phyloP scores from a whole-genome alignment of 352 stramenopile species.

The Pythium brassicae region DNA sequence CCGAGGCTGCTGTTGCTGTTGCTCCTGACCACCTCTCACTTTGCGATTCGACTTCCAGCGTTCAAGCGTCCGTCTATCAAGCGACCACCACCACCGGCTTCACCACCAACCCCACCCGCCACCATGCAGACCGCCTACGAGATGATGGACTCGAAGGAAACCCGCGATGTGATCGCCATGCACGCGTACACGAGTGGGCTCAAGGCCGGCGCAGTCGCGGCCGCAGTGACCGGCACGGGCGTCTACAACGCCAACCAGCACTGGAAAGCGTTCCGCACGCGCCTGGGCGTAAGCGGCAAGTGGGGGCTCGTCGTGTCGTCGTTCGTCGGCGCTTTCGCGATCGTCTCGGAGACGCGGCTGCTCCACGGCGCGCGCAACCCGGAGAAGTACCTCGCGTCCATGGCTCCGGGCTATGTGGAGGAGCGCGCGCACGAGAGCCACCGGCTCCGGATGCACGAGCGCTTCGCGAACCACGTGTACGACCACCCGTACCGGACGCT shows the following conservation, averaged over 20 bases:
- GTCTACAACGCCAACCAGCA: conserved; percentile 55
- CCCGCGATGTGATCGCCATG: conserved; percentile 67
- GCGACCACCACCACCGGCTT: too few species aligned
- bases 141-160: too few species aligned
- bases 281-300: conserved; percentile 70
- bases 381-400: conserved; percentile 56
- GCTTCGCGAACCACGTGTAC: conserved; percentile 69
- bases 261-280: conserved; percentile 63
- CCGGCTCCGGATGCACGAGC: conserved; percentile 61
- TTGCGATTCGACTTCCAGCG: too few species aligned
- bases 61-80: too few species aligned
- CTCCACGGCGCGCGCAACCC: conserved; percentile 66
- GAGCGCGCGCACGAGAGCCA: conserved; percentile 29
- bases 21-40: too few species aligned
- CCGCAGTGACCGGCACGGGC: conserved; percentile 17
- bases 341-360: conserved; percentile 61
- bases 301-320: conserved; percentile 61
- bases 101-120: too few species aligned
- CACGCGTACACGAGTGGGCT: conserved; percentile 62
- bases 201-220: conserved; percentile 34
- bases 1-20: too few species aligned
- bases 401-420: conserved; percentile 47
- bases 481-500: conserved; percentile 75
- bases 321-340: conserved; percentile 57
- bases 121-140: too few species aligned